Conservation (phyloP, 2,329 filamentous ascomycete genomes). For the Fusarium aywerte region DNA sequence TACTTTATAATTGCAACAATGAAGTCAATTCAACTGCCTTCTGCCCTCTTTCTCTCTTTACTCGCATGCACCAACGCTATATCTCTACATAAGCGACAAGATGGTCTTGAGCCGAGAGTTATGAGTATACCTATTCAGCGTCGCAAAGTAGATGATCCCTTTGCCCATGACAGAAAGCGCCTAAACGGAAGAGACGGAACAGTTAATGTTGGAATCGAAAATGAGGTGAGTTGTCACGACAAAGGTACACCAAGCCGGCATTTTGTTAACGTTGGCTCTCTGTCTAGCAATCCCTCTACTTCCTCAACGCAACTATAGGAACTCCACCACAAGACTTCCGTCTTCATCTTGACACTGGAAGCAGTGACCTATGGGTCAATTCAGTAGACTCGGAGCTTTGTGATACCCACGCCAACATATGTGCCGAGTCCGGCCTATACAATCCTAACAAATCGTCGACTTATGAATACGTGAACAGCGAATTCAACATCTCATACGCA, state of each 20-base stretch:
- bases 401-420: constrained; percentile 59
- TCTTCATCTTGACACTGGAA: constrained; percentile 74
- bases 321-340: constrained; percentile 68
- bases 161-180: constrained; percentile 58
- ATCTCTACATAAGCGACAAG: constrained; percentile 45
- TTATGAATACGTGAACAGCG: constrained; percentile 75
- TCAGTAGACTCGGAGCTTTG: constrained; percentile 71
- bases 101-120: constrained; percentile 54
- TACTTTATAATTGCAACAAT: constrained; percentile 46
- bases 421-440: constrained; percentile 73
- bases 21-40: constrained; percentile 50
- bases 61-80: constrained; percentile 45
- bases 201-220: constrained; percentile 62
- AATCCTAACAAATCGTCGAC: constrained; percentile 77
- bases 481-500: constrained; percentile 89
- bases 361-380: constrained; percentile 79
- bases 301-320: constrained; percentile 70
- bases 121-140: constrained; percentile 58
- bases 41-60: constrained; percentile 38
- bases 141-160: constrained; percentile 52
- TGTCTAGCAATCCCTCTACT: constrained; percentile 69
- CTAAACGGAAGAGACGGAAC: constrained; percentile 55
- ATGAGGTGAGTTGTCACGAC: constrained; percentile 58
- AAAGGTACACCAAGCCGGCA: too few species aligned
- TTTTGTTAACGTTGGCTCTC: constrained; percentile 1